Evolutionary conservation across 371 early-diverging fungal genomes (phyloP).

Genomic region (Globomyces sp.): DNA sequence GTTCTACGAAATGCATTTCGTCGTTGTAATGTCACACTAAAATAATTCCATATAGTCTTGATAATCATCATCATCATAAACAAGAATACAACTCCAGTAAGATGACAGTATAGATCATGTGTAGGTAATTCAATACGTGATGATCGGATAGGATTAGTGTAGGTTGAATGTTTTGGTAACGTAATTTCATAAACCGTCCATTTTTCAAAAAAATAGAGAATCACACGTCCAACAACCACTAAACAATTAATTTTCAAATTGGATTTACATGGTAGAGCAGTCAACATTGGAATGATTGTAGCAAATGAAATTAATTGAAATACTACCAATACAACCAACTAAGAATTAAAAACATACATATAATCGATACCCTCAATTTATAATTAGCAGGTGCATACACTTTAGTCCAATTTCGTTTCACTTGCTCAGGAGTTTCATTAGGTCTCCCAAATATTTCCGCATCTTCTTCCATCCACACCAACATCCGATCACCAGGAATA

Average conservation of each 20-base stretch:
- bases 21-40: too few relatives aligned
- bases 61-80: too few relatives aligned
- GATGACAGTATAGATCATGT: conserved; percentile 37
- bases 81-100: neutral
- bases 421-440: conserved; percentile 46
- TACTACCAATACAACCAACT: neutral
- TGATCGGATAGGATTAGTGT: neutral
- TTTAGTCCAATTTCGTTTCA: conserved; percentile 44
- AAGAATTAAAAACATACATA: neutral
- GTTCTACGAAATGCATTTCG: too few relatives aligned
- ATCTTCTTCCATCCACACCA: conserved; percentile 39
- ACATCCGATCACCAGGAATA: conserved; percentile 39
- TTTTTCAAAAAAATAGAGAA: neutral
- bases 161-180: neutral
- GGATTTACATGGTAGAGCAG: conserved; percentile 8
- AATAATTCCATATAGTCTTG: too few relatives aligned
- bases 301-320: neutral
- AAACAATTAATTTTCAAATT: neutral
- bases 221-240: neutral
- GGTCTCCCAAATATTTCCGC: conserved; percentile 42
- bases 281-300: neutral
- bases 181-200: neutral
- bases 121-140: conserved; percentile 39
- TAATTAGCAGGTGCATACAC: conserved; percentile 43
- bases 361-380: conserved; percentile 18